phyloP scores from a whole-genome alignment of 805 yeast genomes.

The Starmerella bombicola region DNA sequence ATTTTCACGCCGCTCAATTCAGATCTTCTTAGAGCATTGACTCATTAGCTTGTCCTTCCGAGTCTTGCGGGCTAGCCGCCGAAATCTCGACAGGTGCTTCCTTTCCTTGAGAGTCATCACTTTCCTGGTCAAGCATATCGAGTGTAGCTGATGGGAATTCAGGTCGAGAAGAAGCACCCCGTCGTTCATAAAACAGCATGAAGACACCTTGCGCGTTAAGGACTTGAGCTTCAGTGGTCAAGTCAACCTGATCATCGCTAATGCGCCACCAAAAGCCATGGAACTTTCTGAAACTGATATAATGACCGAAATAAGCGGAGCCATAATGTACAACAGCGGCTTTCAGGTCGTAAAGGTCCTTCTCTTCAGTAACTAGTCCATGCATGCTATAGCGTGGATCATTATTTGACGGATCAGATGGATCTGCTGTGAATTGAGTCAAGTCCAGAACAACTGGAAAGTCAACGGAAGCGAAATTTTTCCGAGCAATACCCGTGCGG shows the following conservation, averaged over 20 bases:
- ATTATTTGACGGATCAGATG: slow-evolving; percentile 49
- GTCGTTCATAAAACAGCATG: slow-evolving; percentile 73
- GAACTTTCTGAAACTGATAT: slow-evolving; percentile 69
- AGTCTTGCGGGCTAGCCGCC: no score
- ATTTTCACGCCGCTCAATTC: no score
- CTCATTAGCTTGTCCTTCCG: no score
- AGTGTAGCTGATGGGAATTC: slow-evolving; percentile 4
- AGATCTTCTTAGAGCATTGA: no score
- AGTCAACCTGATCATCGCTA: slow-evolving; percentile 76
- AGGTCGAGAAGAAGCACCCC: slow-evolving; percentile 10
- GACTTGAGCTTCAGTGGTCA: slow-evolving; percentile 71
- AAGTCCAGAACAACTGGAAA: slow-evolving; percentile 63
- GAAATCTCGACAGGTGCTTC: no score
- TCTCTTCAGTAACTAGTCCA: slow-evolving; percentile 4
- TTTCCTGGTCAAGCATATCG: background rate
- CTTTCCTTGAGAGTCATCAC: no score
- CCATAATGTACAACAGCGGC: slow-evolving; percentile 91
- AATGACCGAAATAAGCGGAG: slow-evolving; percentile 95
- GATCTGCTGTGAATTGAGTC: slow-evolving; percentile 55
- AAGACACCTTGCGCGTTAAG: slow-evolving; percentile 74
- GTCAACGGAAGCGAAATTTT: slow-evolving; percentile 69
- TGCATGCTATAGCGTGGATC: slow-evolving; percentile 72
- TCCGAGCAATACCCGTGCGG: slow-evolving; percentile 65
- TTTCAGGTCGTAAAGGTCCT: slow-evolving; percentile 46
- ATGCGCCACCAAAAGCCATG: slow-evolving; percentile 93